These are phyloP conservation scores for Penicillium pancosmium DNA, from an alignment of 495 filamentous ascomycete species.

Conservation along the genomic window DNA sequence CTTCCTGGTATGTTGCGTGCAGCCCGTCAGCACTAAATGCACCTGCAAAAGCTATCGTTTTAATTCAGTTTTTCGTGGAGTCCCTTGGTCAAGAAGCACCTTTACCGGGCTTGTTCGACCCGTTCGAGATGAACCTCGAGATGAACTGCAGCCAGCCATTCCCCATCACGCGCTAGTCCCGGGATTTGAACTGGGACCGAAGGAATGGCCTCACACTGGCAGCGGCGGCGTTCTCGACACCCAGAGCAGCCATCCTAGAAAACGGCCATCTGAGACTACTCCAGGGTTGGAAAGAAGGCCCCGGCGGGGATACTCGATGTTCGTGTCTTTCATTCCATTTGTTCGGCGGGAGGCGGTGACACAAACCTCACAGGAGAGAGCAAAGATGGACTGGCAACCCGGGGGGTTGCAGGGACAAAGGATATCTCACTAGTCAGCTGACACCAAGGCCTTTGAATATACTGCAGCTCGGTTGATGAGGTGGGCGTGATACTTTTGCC, in stretches of 20 bases:
- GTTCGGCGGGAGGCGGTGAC: slow-evolving; percentile 2
- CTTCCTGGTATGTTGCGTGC: background rate
- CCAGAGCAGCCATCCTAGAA: slow-evolving; percentile 5
- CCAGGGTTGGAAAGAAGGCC: slow-evolving; percentile 4
- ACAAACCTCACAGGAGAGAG: slow-evolving; percentile 10
- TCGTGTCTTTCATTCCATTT: background rate
- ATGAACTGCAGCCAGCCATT: slow-evolving; percentile 27
- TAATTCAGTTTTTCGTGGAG: background rate
- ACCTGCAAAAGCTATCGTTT: slow-evolving; percentile 8
- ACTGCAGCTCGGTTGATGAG: slow-evolving; percentile 29
- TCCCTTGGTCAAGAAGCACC: background rate
- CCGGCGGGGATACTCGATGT: slow-evolving; percentile 1
- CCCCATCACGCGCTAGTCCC: slow-evolving; percentile 30
- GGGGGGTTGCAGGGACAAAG: background rate
- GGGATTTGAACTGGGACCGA: slow-evolving; percentile 25
- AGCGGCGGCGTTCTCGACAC: slow-evolving; percentile 10
- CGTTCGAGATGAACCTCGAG: slow-evolving; percentile 14
- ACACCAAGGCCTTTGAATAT: slow-evolving; percentile 15
- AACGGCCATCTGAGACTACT: slow-evolving; percentile 18
- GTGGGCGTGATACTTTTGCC: slow-evolving; percentile 13
- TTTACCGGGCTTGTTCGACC: slow-evolving; percentile 11
- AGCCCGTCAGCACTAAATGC: slow-evolving; percentile 21
- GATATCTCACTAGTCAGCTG: slow-evolving; percentile 25
- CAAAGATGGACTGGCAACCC: background rate
- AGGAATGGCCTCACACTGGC: slow-evolving; percentile 18